Conservation (phyloP, 352 stramenopile species). For the Pythium plurisporium region DNA sequence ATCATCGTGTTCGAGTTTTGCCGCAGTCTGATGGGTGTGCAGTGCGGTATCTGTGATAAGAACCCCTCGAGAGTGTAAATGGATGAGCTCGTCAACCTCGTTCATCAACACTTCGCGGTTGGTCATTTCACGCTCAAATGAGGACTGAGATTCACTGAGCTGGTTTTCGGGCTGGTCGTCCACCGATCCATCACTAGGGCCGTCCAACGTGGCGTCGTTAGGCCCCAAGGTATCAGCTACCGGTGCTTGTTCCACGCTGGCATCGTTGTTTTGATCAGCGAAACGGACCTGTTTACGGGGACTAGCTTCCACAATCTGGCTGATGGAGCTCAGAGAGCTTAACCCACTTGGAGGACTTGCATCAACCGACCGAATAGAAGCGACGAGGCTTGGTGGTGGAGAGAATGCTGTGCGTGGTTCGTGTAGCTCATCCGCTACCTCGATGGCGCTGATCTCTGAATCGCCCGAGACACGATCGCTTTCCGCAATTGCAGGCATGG, state of each 20-base stretch:
- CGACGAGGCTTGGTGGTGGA: not conserved
- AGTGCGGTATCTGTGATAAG: constrained; percentile 10
- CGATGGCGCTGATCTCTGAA: no score
- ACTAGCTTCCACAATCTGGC: not conserved
- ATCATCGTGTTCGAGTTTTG: no score
- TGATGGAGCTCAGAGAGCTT: not conserved
- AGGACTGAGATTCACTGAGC: constrained; percentile 13
- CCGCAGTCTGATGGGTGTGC: no score
- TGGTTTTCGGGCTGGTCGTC: not conserved
- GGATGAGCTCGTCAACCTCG: constrained; percentile 14
- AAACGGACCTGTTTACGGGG: not conserved
- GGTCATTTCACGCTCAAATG: not conserved
- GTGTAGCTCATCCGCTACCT: not conserved
- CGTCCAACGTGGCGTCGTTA: not conserved
- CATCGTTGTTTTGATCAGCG: no score
- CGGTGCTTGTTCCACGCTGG: no score
- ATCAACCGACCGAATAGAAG: not conserved
- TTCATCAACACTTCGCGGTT: constrained; percentile 8
- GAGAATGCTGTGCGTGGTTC: no score
- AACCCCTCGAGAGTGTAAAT: not conserved
- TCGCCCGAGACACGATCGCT: not conserved
- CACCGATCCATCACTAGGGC: not conserved
- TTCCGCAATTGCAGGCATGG: not conserved
- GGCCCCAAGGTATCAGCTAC: not conserved
- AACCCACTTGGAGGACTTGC: not conserved